These are phyloP conservation scores for Aechmea fasciata DNA, from an alignment of 176 grass and related monocot species.

Conservation along the genomic window DNA sequence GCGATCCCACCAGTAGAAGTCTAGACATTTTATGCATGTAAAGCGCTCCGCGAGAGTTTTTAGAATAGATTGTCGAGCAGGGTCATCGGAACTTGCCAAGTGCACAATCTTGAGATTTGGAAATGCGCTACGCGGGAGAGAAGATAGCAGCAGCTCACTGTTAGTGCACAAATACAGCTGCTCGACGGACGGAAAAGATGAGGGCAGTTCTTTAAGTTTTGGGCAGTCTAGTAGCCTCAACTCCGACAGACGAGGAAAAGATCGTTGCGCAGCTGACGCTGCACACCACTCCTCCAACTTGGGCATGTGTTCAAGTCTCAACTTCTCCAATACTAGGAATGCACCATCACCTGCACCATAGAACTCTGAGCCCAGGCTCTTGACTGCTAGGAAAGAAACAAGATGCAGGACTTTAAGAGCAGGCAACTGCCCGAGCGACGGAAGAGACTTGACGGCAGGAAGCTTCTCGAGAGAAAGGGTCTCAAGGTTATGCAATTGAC, in stretches of 20 bases:
- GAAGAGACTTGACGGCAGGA: background rate
- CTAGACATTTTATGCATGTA: no score
- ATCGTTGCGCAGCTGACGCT: no score
- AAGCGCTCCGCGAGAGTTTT: no score
- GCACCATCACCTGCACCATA: background rate
- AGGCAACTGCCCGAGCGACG: background rate
- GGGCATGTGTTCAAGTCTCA: background rate
- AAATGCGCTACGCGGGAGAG: background rate
- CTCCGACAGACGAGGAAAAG: conserved; percentile 1
- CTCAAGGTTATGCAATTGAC: background rate
- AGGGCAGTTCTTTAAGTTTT: conserved; percentile 3
- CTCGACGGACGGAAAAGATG: background rate
- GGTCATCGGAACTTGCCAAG: background rate
- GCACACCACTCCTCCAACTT: background rate
- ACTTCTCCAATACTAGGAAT: background rate
- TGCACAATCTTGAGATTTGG: background rate
- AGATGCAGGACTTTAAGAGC: background rate
- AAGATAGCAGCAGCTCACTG: background rate
- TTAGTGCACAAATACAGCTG: background rate
- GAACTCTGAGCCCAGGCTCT: background rate
- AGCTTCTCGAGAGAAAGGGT: background rate
- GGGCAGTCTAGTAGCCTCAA: background rate
- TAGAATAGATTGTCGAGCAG: no score
- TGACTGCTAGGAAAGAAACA: background rate
- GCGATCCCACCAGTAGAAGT: no score